Evolutionary conservation across 441 rosid genomes (phyloP).

Genomic region (Erodium chrysanthum): DNA sequence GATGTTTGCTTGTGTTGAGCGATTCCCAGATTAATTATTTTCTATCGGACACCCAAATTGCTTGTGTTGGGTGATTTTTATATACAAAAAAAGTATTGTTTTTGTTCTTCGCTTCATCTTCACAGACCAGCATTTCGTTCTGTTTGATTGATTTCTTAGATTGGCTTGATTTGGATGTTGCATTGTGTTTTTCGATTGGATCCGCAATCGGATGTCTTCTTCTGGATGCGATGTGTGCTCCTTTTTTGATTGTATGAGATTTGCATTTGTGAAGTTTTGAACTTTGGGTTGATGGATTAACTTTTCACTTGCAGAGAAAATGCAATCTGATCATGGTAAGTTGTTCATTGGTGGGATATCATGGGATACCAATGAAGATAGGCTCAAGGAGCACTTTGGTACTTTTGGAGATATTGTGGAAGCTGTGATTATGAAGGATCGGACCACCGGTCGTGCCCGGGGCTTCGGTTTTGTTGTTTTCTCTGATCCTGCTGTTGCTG

Average conservation of each 20-base stretch:
- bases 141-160: no score
- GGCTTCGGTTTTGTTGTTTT: constrained; percentile 96
- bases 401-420: constrained; percentile 82
- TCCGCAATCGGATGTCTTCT: background rate
- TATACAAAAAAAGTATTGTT: no score
- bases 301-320: constrained; percentile 30
- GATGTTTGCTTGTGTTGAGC: constrained; percentile 17
- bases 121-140: no score
- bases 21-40: constrained; percentile 21
- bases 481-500: constrained; percentile 82
- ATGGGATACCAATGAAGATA: constrained; percentile 94
- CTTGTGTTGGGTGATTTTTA: constrained; percentile 1
- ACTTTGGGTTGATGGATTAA: constrained; percentile 15
- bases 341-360: constrained; percentile 94
- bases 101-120: no score
- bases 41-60: constrained; percentile 20
- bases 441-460: constrained; percentile 92
- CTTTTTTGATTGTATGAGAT: constrained; percentile 14
- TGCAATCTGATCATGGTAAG: constrained; percentile 85
- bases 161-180: background rate
- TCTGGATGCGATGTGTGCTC: background rate
- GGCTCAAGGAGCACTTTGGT: constrained; percentile 76
- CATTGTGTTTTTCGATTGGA: background rate
- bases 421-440: constrained; percentile 96
- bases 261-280: constrained; percentile 9